Percentiles rank a stretch among this genome's conserved stretches.
These are phyloP conservation scores for Penicillium sp. DNA, from an alignment of 2,329 filamentous ascomycete genomes.

Conservation along the genomic window DNA sequence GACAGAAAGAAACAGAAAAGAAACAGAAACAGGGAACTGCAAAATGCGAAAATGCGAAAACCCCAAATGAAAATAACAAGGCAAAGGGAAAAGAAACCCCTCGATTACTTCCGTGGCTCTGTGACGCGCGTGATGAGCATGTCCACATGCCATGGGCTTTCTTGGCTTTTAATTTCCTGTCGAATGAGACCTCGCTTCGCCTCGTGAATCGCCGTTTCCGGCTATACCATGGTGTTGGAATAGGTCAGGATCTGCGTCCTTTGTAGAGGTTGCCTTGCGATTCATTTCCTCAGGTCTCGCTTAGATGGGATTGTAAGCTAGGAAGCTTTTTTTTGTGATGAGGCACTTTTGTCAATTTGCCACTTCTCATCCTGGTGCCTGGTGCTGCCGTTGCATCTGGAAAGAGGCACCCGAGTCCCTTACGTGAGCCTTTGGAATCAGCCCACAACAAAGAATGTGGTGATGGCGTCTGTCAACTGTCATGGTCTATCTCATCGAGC, in stretches of 20 bases:
- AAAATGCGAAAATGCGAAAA: background rate
- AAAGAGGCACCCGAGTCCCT: slow-evolving; percentile 7
- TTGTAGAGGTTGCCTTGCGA: background rate
- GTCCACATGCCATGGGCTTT: slow-evolving; percentile 13
- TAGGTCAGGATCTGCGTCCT: slow-evolving; percentile 1
- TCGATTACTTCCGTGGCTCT: background rate
- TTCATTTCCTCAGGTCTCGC: background rate
- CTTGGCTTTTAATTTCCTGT: slow-evolving; percentile 1
- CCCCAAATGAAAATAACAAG: background rate
- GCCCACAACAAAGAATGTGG: background rate
- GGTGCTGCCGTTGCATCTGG: slow-evolving; percentile 17
- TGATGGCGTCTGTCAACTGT: slow-evolving; percentile 2
- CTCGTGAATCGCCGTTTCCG: background rate
- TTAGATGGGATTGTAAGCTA: background rate
- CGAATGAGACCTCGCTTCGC: slow-evolving; percentile 7
- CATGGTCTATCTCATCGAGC: background rate
- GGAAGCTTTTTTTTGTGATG: slow-evolving; percentile 1
- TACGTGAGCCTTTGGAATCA: slow-evolving; percentile 1
- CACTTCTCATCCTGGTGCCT: slow-evolving; percentile 3
- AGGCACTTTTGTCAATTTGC: background rate
- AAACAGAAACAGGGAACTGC: background rate
- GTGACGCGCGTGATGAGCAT: slow-evolving; percentile 9
- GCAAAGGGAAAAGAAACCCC: background rate
- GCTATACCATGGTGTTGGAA: background rate
- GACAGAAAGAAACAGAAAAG: background rate